phyloP scores from a whole-genome alignment of 2,329 filamentous ascomycete species.

The Fusarium sp. region DNA sequence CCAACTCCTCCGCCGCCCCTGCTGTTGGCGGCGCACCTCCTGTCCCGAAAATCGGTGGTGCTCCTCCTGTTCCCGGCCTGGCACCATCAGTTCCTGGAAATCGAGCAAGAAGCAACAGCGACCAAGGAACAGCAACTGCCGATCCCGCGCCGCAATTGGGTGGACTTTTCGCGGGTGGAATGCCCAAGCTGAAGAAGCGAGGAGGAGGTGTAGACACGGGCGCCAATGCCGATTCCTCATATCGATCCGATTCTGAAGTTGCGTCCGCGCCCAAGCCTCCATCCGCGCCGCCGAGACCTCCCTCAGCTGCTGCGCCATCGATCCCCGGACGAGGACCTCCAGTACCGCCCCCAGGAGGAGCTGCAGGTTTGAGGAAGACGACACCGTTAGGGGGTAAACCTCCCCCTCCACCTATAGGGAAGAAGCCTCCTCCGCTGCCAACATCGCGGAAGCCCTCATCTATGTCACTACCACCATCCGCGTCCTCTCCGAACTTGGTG shows the following conservation, averaged over 20 bases:
- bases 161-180: slow-evolving; percentile 91
- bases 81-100: slow-evolving; percentile 78
- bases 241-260: slow-evolving; percentile 77
- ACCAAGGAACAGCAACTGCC: slow-evolving; percentile 64
- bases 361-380: slow-evolving; percentile 67
- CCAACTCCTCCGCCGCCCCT: slow-evolving; percentile 59
- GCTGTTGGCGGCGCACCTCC: slow-evolving; percentile 82
- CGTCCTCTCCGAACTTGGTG: slow-evolving; percentile 47
- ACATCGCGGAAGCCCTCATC: slow-evolving; percentile 68
- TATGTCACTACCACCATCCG: slow-evolving; percentile 50
- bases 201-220: slow-evolving; percentile 83
- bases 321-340: slow-evolving; percentile 40
- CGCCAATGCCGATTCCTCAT: slow-evolving; percentile 69
- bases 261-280: slow-evolving; percentile 65
- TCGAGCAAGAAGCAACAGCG: slow-evolving; percentile 86
- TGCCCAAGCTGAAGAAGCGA: slow-evolving; percentile 92
- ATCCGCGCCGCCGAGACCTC: slow-evolving; percentile 65
- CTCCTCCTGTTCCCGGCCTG: slow-evolving; percentile 67
- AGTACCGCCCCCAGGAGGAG: slow-evolving; percentile 58
- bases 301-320: slow-evolving; percentile 48
- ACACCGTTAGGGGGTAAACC: slow-evolving; percentile 62
- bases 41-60: slow-evolving; percentile 69
- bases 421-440: slow-evolving; percentile 76
- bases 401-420: slow-evolving; percentile 81
- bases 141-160: slow-evolving; percentile 81